A percentile compares a stretch with the other conserved stretches of the same genome.
These are phyloP conservation scores for Paecilomyces formosus DNA, from an alignment of 2,329 filamentous ascomycete genomes.

Conservation along the genomic window DNA sequence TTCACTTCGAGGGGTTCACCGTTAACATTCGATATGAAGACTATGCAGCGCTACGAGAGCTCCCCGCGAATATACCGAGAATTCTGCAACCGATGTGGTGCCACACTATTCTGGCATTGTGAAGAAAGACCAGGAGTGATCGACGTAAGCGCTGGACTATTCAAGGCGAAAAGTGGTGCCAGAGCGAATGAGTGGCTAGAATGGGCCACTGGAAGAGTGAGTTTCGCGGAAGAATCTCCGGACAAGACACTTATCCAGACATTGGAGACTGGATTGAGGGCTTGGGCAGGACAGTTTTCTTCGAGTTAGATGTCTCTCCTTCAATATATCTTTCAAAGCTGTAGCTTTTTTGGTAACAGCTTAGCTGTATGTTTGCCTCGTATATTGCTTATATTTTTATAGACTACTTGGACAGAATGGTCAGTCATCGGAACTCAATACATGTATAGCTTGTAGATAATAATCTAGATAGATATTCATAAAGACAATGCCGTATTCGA, in stretches of 20 bases:
- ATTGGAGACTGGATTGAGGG: slow-evolving; percentile 17
- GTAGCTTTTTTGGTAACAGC: no score
- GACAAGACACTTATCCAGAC: slow-evolving; percentile 22
- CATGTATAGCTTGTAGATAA: no score
- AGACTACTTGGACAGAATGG: no score
- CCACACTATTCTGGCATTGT: slow-evolving; percentile 57
- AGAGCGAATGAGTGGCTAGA: slow-evolving; percentile 53
- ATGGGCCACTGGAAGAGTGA: slow-evolving; percentile 54
- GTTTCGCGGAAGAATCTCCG: slow-evolving; percentile 50
- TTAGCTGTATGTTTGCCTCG: no score
- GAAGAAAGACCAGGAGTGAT: slow-evolving; percentile 48
- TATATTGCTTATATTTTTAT: no score
- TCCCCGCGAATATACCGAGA: slow-evolving; percentile 48
- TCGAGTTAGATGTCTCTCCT: background rate
- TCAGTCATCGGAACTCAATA: no score
- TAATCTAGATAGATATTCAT: no score
- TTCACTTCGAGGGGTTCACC: slow-evolving; percentile 31
- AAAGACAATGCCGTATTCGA: no score
- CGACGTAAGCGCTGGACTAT: slow-evolving; percentile 57
- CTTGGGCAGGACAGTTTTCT: background rate
- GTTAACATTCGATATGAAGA: slow-evolving; percentile 31
- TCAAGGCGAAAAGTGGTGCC: slow-evolving; percentile 45
- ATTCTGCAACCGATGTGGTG: slow-evolving; percentile 57
- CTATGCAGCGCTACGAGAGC: slow-evolving; percentile 48
- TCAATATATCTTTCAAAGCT: background rate